These are phyloP conservation scores for Dioscorea zingiberensis DNA, from an alignment of 106 monocot genomes.

Conservation along the genomic window DNA sequence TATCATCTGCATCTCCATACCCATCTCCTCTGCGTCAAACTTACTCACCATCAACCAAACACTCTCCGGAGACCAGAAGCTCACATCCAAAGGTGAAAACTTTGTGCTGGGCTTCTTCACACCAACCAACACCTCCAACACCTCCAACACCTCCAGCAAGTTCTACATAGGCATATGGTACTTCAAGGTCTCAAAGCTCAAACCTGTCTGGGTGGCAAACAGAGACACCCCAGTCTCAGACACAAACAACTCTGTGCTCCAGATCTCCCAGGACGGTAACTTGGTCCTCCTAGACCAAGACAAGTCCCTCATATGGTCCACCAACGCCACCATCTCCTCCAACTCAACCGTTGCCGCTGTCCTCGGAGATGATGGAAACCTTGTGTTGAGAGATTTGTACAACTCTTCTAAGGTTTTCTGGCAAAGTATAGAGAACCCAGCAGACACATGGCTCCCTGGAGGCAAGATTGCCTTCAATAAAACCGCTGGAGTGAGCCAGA, in stretches of 20 bases:
- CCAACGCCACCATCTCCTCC: slow-evolving; percentile 2
- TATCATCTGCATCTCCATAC: background rate
- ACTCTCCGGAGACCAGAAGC: slow-evolving; percentile 2
- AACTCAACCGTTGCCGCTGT: slow-evolving; percentile 22
- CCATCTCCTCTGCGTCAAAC: background rate
- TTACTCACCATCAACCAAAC: background rate
- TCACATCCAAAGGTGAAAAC: slow-evolving; percentile 10
- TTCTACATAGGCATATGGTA: slow-evolving; percentile 42
- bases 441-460: slow-evolving; percentile 41
- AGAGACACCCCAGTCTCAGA: slow-evolving; percentile 18
- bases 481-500: slow-evolving; percentile 10
- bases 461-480: slow-evolving; percentile 32
- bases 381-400: slow-evolving; percentile 15
- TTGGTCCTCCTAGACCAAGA: slow-evolving; percentile 23
- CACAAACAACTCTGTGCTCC: slow-evolving; percentile 20
- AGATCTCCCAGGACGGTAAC: slow-evolving; percentile 19
- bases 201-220: slow-evolving; percentile 42
- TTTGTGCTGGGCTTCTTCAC: slow-evolving; percentile 25
- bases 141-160: background rate
- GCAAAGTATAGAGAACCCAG: slow-evolving; percentile 46
- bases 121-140: too few relatives aligned
- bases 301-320: slow-evolving; percentile 22
- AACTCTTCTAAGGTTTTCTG: slow-evolving; percentile 15
- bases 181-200: slow-evolving; percentile 21
- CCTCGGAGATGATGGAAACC: slow-evolving; percentile 35